Evolutionary conservation across 257 asterid species (phyloP).

Genomic region (Solanum clarkiae): DNA sequence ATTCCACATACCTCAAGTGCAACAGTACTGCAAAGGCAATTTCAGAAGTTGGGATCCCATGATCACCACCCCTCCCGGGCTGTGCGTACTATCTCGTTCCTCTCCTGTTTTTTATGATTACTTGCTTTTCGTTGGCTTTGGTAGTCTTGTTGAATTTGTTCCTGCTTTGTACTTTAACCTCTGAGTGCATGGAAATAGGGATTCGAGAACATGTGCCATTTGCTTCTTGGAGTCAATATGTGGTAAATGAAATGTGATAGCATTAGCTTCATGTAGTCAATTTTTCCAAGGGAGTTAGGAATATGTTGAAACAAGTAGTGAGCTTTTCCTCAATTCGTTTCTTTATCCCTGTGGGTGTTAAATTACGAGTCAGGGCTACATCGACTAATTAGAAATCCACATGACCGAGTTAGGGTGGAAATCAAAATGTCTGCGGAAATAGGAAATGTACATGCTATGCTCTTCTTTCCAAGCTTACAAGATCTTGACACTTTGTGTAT

Average conservation of each 20-base stretch:
- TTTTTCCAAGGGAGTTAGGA: not conserved
- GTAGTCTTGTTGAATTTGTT: not conserved
- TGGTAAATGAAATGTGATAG: not conserved
- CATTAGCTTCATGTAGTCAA: not conserved
- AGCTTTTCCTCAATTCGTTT: not conserved
- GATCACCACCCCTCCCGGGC: constrained; percentile 98
- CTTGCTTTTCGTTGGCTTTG: not conserved
- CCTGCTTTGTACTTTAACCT: not conserved
- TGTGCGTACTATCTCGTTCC: constrained; percentile 38
- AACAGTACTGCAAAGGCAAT: constrained; percentile 69
- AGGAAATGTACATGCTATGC: not conserved
- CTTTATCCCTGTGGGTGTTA: not conserved
- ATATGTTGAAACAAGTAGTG: not conserved
- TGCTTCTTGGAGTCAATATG: not conserved
- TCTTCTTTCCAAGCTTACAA: not conserved
- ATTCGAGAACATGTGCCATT: not conserved
- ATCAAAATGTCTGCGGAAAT: not conserved
- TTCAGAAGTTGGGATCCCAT: constrained; percentile 93
- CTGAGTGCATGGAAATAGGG: not conserved
- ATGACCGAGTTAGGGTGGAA: not conserved
- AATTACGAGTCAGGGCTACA: not conserved
- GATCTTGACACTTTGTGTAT: not conserved
- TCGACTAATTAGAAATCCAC: not conserved
- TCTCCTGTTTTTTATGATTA: not conserved
- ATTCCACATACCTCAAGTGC: constrained; percentile 85